A percentile compares a stretch with the other conserved stretches of the same genome.
phyloP scores from a whole-genome alignment of 371 early-diverging fungal species.

The Vairimorpha necatrix region DNA sequence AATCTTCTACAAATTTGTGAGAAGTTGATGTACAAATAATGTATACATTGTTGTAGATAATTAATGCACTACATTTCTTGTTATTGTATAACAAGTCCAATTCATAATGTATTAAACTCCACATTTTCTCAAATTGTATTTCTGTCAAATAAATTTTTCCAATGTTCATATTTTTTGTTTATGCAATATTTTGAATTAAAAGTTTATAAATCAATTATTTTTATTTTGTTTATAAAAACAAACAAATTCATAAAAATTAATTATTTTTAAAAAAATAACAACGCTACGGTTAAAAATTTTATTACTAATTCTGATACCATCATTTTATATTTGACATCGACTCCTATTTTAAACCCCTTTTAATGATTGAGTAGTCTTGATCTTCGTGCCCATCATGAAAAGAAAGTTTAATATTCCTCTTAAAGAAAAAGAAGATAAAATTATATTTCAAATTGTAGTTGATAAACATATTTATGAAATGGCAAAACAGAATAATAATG shows the following conservation, averaged over 20 bases:
- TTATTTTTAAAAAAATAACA: too few species aligned
- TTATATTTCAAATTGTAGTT: constrained; percentile 16
- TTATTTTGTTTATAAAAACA: too few species aligned
- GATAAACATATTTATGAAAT: constrained; percentile 6
- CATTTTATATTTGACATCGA: too few species aligned
- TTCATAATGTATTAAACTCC: constrained; percentile 37
- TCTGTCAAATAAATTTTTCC: constrained; percentile 28
- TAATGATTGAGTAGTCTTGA: too few species aligned
- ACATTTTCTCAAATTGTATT: constrained; percentile 30
- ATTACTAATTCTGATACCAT: too few species aligned
- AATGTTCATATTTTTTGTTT: constrained; percentile 46
- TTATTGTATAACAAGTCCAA: constrained; percentile 13
- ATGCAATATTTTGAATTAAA: too few species aligned
- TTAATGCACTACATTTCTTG: constrained; percentile 16
- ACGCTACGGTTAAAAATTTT: too few species aligned
- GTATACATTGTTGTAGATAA: constrained; percentile 47
- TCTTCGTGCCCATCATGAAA: background rate
- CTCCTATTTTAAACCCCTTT: too few species aligned
- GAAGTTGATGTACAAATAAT: constrained; percentile 36
- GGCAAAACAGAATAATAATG: background rate
- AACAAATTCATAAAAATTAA: too few species aligned
- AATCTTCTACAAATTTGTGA: constrained; percentile 20
- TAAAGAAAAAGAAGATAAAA: background rate
- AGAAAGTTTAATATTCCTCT: constrained; percentile 15
- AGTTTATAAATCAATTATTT: too few species aligned